Evolutionary conservation across 106 monocot species (phyloP), one percentile per base, ranked within the genome.

Genomic region (Dioscorea dumetorum): DNA sequence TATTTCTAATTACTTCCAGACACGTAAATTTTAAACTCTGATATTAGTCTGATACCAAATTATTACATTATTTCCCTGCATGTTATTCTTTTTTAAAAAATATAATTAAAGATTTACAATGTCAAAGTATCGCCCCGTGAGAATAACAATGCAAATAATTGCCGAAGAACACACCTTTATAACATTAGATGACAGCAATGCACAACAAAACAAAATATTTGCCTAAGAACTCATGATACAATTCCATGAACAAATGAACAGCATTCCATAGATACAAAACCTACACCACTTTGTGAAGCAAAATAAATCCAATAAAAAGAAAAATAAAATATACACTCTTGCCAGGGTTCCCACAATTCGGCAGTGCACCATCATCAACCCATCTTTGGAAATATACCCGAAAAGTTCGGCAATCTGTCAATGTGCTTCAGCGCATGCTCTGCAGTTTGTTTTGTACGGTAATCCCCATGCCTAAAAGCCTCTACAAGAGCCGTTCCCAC

Each of bases 401-500:
- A 95, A 67, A 95, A 95, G 33, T 88, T 95, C 6, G 95, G 95
- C 69, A 95, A 64, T 71, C 78, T 95, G 62, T 95, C 91, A 4
- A 95, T 72, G 62, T 89, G 83, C 65, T 89, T 92, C 48, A 97
- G 56, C 50, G 95, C 95, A 11, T 72, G 75, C 78, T 97, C 95
- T 19, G 95, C 95, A 33, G 88, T 82, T 69, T 91, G 95, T 67
- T 78, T 86, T 17, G 95, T 97, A 60, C 73, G 77, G 31, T 82
- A 76, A 68, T 97, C 95, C 9, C 89, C 84, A 54, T 88, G 81
- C 49, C 86, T 69, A 50, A 87, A 97, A n/a, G 91, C 95, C 50
- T 91, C 91, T 13, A 97, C 95, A 10, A 97, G 70, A 22, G 95
- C 95, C 2, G 84, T 71, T n/a, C 76, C 80, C 49, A 97, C 84